Base-by-base conservation (phyloP, 2,329 filamentous ascomycete genomes). In the Curvularia eragrostidis region DNA sequence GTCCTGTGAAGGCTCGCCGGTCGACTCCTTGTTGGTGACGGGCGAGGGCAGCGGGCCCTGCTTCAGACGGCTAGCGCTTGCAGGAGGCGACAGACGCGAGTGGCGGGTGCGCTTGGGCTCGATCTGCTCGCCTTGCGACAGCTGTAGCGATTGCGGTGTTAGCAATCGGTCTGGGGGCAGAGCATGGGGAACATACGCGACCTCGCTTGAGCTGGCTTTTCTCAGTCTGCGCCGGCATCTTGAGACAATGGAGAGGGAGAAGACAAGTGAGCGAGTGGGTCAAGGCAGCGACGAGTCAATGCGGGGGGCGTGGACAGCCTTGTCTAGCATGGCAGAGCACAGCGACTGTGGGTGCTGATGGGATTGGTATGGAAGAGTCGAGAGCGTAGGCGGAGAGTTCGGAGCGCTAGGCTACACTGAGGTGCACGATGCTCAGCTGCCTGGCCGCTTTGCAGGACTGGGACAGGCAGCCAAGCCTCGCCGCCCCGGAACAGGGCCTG, bases 121-220 rank as follows among this genome's bases (percentile, higher is more conserved):
- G 62, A 79, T 72, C 36, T 85, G 83, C 54, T 89, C 86, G 67
- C 86, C 87, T 50, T 85, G 81, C 41, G 89, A 91, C 67, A 82
- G 84, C 90, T 93, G 77, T 65, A 73, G 54, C 53, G 49, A 60
- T 62, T 52, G 61, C 64, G 54, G 60, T 54, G 63, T 67, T 56
- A 73, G 64, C 60, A 56, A 48, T 23, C 55, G 34, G 15, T 23
- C 46, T 9, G 12, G 19, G 12, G 18, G 10, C 32, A 41, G n/a
- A 38, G 12, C 41, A 39, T 26, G 21, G 23, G 49, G 24, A 62
- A 81, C 85, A 75, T 83, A 95, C 91, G 77, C 89, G 85, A 68
- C 82, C 86, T 74, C 92, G 88, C 83, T 96, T 96, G 81, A 95
- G 87, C 80, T 91, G 89, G 81, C 89, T 93, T 82, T 91, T 91